phyloP scores from a whole-genome alignment of 257 asterid genomes.

The Solanum dulcamara region DNA sequence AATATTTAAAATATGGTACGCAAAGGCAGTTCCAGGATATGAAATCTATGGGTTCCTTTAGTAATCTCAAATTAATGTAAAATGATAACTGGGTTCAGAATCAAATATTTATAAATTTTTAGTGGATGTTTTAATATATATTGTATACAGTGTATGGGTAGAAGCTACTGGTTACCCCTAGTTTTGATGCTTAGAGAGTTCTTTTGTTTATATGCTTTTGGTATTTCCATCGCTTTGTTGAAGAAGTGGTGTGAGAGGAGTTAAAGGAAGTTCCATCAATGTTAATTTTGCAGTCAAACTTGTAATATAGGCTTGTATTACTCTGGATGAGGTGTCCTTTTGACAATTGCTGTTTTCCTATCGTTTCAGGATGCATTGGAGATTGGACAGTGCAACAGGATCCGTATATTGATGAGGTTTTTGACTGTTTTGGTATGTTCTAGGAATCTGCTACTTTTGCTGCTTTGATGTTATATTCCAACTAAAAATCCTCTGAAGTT shows the following conservation, averaged over 20 bases:
- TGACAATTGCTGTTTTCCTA: background rate
- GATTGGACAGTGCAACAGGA: constrained; percentile 56
- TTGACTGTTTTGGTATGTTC: constrained; percentile 74
- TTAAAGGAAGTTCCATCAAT: background rate
- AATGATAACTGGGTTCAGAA: background rate
- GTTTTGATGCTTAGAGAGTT: background rate
- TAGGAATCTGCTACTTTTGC: constrained; percentile 3
- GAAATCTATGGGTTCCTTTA: background rate
- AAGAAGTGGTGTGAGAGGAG: background rate
- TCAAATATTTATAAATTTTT: background rate
- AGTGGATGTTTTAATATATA: background rate
- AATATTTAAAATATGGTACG: background rate
- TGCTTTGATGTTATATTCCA: background rate
- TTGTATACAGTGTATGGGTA: background rate
- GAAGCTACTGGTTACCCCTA: background rate
- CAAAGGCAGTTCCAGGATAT: background rate
- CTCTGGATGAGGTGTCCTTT: background rate
- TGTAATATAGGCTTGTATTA: background rate
- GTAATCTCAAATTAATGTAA: background rate
- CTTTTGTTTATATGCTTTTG: background rate
- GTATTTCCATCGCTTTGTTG: background rate
- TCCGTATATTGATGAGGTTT: constrained; percentile 80
- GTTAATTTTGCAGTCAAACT: background rate
- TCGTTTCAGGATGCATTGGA: constrained; percentile 63
- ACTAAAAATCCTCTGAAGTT: background rate